These are phyloP conservation scores for Calonectria leucothoes DNA, from an alignment of 2,329 filamentous ascomycete species.

Conservation along the genomic window DNA sequence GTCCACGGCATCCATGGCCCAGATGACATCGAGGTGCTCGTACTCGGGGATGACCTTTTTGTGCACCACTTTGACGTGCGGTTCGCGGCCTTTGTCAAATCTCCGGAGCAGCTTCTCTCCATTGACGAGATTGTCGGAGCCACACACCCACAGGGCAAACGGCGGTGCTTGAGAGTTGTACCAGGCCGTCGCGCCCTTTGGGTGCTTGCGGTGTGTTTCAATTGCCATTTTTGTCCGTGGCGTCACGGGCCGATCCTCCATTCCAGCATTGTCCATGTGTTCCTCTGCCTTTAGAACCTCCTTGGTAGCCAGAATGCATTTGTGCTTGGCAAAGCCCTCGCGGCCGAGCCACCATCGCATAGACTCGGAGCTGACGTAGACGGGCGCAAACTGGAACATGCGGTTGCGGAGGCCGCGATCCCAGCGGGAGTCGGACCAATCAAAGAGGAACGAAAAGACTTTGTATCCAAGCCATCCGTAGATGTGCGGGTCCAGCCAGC, in stretches of 20 bases:
- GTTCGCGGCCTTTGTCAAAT: slow-evolving; percentile 82
- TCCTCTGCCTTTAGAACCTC: slow-evolving; percentile 75
- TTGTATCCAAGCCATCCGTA: slow-evolving; percentile 89
- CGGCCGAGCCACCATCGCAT: slow-evolving; percentile 97
- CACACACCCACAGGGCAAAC: slow-evolving; percentile 89
- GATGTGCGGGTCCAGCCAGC: slow-evolving; percentile 69
- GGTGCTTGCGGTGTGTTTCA: slow-evolving; percentile 50
- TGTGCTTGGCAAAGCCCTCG: slow-evolving; percentile 83
- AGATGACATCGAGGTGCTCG: slow-evolving; percentile 94
- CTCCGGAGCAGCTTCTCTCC: slow-evolving; percentile 79
- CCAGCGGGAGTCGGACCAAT: slow-evolving; percentile 89
- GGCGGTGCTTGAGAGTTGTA: slow-evolving; percentile 84
- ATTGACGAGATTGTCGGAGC: slow-evolving; percentile 86
- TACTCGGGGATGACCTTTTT: slow-evolving; percentile 86
- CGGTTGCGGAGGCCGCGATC: slow-evolving; percentile 81
- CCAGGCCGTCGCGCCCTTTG: slow-evolving; percentile 75
- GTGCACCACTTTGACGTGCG: slow-evolving; percentile 83
- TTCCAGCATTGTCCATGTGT: slow-evolving; percentile 62
- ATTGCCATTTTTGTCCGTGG: slow-evolving; percentile 39
- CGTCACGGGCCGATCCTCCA: slow-evolving; percentile 29
- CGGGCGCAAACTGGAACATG: slow-evolving; percentile 92
- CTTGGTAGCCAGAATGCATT: slow-evolving; percentile 85
- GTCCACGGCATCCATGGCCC: slow-evolving; percentile 90
- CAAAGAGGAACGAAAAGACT: slow-evolving; percentile 90
- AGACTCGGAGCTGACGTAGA: slow-evolving; percentile 88